A percentile compares a stretch with the other conserved stretches of the same genome.
Evolutionary conservation across 78 protist genomes (phyloP).

Genomic region (Mantamonas sphyraenae): DNA sequence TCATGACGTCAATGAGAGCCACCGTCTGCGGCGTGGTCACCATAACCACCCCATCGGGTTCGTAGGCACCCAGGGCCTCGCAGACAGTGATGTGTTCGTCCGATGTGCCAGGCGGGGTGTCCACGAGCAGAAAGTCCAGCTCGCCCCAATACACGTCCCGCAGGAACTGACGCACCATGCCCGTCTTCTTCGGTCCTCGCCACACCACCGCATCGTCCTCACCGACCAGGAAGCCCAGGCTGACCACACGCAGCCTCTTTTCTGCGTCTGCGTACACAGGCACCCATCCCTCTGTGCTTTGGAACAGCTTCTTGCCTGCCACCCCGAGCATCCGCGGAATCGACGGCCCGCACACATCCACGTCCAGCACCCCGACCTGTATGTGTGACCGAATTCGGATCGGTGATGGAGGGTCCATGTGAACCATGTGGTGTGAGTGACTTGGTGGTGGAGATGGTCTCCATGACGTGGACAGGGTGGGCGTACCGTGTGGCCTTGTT

Average conservation of each 20-base stretch:
- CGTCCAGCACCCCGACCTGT: constrained; percentile 80
- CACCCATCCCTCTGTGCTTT: constrained; percentile 59
- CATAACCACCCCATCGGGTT: constrained; percentile 70
- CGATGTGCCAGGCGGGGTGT: constrained; percentile 90
- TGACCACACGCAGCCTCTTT: constrained; percentile 47
- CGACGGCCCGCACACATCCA: constrained; percentile 84
- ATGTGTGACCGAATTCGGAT: neutral
- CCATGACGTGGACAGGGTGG: neutral
- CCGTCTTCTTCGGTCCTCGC: constrained; percentile 68
- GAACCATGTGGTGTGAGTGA: neutral
- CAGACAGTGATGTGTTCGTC: constrained; percentile 78
- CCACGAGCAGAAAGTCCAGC: constrained; percentile 74
- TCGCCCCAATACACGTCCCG: constrained; percentile 72
- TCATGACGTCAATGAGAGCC: constrained; percentile 47
- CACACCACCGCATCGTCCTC: constrained; percentile 62
- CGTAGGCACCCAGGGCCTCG: constrained; percentile 35
- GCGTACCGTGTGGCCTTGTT: neutral
- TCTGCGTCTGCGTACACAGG: constrained; percentile 59
- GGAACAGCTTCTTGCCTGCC: constrained; percentile 38
- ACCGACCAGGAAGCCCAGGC: constrained; percentile 59
- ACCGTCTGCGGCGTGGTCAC: constrained; percentile 82
- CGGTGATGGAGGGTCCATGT: neutral
- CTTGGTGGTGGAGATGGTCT: neutral
- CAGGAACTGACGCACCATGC: constrained; percentile 73
- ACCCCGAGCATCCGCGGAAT: constrained; percentile 69